Base-by-base conservation (phyloP, 768 basidiomycete species). In the Termitomyces sp. region DNA sequence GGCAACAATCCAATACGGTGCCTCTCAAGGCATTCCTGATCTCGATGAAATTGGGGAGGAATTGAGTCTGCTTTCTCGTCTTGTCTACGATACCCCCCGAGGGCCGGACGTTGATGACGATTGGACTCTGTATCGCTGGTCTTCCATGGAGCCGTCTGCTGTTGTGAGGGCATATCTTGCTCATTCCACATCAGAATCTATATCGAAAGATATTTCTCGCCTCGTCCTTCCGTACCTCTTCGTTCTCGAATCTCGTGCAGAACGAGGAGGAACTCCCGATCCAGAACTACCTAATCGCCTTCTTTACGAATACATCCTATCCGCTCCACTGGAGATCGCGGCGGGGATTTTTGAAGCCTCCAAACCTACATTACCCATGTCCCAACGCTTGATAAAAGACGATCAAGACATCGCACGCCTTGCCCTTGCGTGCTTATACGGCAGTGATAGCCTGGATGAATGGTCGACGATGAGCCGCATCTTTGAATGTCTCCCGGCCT, bases 401-500 rank as follows among this genome's bases (percentile, higher is more conserved):
- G 92, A 98, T 63, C 84, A 90, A 63, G 91, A 93, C 62, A 83
- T 95, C 67, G 92, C 86, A 14, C 82, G 89, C 11, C 71, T 98
- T 14, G 95, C 95, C 4, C 83, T 98, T 12, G 89, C 95, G 7
- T 89, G 87, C 64, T 72, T 98, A 23, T 99, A 99, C 60, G 94
- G 94, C 14, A 89, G 83, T 63, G 80, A 85, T 58, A 81, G 81
- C 54, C 72, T 87, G 34, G 77, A 84, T 57, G 80, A 86, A 62
- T 96, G 92, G 92, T 66, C 84, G 0, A 85, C 77, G 4, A 98
- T 97, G 95, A 92, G 89, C 62, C 76, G 78, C 32, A 91, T 99
- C 50, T 98, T 99, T 69, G 96, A 99, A 68, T 99, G 95, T 67
- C 78, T 98, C 32, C 96, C 96, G 0, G 96, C 88, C 3, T 97